Conservation (phyloP, 176 grass and related monocot genomes). For the Rhynchospora breviuscula region DNA sequence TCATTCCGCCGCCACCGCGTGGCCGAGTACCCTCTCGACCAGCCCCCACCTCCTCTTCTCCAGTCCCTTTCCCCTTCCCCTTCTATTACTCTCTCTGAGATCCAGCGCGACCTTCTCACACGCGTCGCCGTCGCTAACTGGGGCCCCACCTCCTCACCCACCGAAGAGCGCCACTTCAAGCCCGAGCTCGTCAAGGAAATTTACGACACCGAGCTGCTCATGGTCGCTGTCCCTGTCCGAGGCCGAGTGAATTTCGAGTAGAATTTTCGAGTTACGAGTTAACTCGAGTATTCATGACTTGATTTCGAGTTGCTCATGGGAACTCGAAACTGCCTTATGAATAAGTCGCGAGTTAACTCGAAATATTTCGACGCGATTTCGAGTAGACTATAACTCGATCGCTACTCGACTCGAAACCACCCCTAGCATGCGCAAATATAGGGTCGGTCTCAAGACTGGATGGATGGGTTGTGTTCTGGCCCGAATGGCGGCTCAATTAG, state of each 20-base stretch:
- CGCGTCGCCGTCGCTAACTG: slow-evolving; percentile 59
- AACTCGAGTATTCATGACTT: too few species aligned
- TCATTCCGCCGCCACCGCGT: slow-evolving; percentile 90
- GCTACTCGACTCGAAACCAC: too few species aligned
- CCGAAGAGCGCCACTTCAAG: slow-evolving; percentile 36
- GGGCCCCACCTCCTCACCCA: slow-evolving; percentile 30
- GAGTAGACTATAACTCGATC: too few species aligned
- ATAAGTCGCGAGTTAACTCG: too few species aligned
- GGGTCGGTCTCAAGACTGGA: too few species aligned
- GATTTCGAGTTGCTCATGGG: too few species aligned
- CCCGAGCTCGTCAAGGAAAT: slow-evolving; percentile 78
- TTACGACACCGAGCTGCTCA: slow-evolving; percentile 63
- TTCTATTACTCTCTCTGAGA: slow-evolving; percentile 72
- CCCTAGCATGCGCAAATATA: too few species aligned
- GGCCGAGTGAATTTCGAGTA: too few species aligned
- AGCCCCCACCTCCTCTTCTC: not conserved
- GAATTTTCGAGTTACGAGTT: too few species aligned
- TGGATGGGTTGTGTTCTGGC: too few species aligned
- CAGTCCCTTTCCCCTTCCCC: not conserved
- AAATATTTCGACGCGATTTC: too few species aligned
- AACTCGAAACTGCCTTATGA: too few species aligned
- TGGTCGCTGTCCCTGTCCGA: slow-evolving; percentile 29
- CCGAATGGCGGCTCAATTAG: not conserved
- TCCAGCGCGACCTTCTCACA: slow-evolving; percentile 89
- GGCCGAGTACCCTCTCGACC: slow-evolving; percentile 70